Base-by-base conservation (phyloP, 2,329 filamentous ascomycete species). In the Apiospora kogelbergensis region DNA sequence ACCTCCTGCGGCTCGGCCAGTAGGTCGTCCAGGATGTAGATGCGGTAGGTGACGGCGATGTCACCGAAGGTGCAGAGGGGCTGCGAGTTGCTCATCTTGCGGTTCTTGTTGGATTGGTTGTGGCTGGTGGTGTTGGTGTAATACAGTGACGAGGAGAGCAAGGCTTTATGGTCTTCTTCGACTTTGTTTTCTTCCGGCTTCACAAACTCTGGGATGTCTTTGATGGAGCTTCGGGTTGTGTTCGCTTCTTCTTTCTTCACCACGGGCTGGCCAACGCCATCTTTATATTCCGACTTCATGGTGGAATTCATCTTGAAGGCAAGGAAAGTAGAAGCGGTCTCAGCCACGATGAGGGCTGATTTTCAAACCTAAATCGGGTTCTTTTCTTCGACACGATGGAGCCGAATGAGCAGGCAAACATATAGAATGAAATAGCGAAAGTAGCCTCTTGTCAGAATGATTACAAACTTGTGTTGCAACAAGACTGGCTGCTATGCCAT, bases 1-100 rank as follows among this genome's bases (percentile, higher is more conserved):
- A 76, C 71, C 68, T 76, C 74, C 45, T 76, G 74, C 7, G 75
- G 75, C 68, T 76, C 75, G 24, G 74, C 73, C 6, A 76, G 72
- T 6, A 76, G 71, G 67, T 76, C 75, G 30, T 76, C 74, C 20
- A 76, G 74, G 22, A 74, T 71, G 65, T 74, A 76, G 60, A 76
- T 66, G n/a, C 75, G 73, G 42, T 76, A 76, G 2, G 70, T 71
- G 30, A 72, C 69, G 3, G 74, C 73, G n/a, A 76, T 65, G 42
- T 76, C 74, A 44, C 70, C 73, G 41, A 76, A 75, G 40, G 70
- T 73, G 68, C 68, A 73, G 17, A 67, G 70, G 15, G 70, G 68
- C 44, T 68, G 72, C 22, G 72, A 70, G 7, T 63, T 22, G 53
- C 68, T 73, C 53, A 60, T 60, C 20, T 60, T 60, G n/a, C n/a